A percentile compares a stretch with the other conserved stretches of the same genome.
These are phyloP conservation scores for Striga asiatica DNA, from an alignment of 257 asterid genomes.

Conservation along the genomic window DNA sequence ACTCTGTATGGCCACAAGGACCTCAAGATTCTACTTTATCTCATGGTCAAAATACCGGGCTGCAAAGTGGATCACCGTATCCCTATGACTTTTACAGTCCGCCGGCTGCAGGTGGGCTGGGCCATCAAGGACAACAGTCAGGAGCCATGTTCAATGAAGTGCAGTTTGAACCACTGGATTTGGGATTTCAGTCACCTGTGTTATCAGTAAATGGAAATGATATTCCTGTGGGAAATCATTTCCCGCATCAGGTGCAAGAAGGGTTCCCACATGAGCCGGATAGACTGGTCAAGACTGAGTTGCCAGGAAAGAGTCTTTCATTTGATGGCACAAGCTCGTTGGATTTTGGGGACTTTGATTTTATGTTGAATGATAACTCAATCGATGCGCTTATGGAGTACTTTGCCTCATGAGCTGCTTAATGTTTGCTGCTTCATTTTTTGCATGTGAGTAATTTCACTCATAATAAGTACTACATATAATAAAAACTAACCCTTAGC, in stretches of 20 bases:
- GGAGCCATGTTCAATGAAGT: conserved; percentile 20
- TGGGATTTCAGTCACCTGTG: conserved; percentile 18
- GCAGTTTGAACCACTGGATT: conserved; percentile 20
- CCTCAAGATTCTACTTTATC: conserved; percentile 24
- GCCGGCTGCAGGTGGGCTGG: conserved; percentile 23
- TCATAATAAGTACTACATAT: not conserved
- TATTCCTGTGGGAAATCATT: conserved; percentile 12
- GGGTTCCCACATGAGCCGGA: conserved; percentile 19
- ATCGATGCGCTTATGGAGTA: conserved; percentile 26
- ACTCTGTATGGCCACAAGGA: conserved; percentile 21
- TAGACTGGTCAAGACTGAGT: conserved; percentile 22
- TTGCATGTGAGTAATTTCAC: not conserved
- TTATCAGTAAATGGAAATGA: conserved; percentile 19
- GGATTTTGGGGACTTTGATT: conserved; percentile 23
- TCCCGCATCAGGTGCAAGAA: conserved; percentile 22
- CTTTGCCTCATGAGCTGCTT: conserved; percentile 32
- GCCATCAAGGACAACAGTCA: conserved; percentile 25
- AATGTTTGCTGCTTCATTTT: not conserved
- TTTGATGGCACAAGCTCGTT: conserved; percentile 38
- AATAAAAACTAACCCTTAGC: not conserved
- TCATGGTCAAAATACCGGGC: conserved; percentile 19
- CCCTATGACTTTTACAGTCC: conserved; percentile 24
- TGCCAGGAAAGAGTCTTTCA: conserved; percentile 18
- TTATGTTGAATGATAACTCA: conserved; percentile 13
- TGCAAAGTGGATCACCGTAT: conserved; percentile 29